Percentiles rank a stretch among this genome's conserved stretches.
Conservation (phyloP, 768 basidiomycete genomes). For the Antrodiella citrinella region DNA sequence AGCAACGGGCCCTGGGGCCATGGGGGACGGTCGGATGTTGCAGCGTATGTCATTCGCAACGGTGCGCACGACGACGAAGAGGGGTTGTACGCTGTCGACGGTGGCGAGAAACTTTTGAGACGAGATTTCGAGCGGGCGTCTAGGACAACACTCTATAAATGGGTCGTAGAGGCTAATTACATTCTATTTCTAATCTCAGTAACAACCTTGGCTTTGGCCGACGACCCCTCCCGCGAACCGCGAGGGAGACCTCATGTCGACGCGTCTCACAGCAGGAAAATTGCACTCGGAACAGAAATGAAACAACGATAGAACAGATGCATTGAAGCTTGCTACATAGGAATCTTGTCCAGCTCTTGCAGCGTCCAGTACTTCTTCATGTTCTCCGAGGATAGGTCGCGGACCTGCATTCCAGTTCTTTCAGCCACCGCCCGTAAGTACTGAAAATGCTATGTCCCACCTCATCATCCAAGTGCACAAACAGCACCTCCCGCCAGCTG, state of each 20-base stretch:
- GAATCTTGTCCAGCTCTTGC: constrained; percentile 33
- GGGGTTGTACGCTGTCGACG: neutral
- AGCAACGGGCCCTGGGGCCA: neutral
- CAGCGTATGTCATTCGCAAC: neutral
- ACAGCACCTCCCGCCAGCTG: constrained; percentile 39
- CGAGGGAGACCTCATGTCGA: too few species aligned
- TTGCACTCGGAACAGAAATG: too few species aligned
- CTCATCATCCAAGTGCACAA: constrained; percentile 48
- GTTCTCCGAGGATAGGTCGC: constrained; percentile 41
- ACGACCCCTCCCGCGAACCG: too few species aligned
- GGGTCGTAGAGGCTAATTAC: too few species aligned
- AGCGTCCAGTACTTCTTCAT: constrained; percentile 46
- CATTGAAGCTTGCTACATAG: constrained; percentile 14
- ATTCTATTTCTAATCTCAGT: too few species aligned
- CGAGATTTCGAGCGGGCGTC: too few species aligned
- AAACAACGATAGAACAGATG: too few species aligned
- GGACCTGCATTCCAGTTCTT: constrained; percentile 26
- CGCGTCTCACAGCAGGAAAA: too few species aligned
- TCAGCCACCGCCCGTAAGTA: neutral
- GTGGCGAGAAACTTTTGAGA: neutral
- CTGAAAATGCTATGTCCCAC: constrained; percentile 18
- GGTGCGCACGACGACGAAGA: neutral
- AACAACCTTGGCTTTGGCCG: too few species aligned
- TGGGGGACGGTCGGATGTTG: neutral
- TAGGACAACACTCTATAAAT: too few species aligned